phyloP scores from a whole-genome alignment of 2,329 filamentous ascomycete species.

The Atkinsonella texensis region DNA sequence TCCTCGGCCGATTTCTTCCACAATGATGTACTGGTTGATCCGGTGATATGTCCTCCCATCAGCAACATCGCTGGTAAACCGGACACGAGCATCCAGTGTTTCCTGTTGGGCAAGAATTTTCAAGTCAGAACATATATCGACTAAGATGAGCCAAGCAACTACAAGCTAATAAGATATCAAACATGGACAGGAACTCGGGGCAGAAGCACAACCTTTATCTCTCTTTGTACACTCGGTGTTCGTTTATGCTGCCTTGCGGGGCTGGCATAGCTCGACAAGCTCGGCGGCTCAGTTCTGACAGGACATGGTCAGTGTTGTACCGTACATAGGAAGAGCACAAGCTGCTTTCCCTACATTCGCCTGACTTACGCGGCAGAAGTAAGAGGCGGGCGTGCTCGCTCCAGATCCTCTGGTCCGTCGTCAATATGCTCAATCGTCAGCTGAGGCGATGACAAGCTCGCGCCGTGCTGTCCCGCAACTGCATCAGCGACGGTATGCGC shows the following conservation, averaged over 20 bases:
- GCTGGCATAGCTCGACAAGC: constrained; percentile 32
- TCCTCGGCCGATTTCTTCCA: constrained; percentile 90
- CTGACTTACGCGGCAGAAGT: constrained; percentile 30
- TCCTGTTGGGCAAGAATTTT: constrained; percentile 40
- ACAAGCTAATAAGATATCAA: neutral
- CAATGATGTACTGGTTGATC: constrained; percentile 92
- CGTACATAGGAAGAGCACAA: neutral
- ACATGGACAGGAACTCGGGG: neutral
- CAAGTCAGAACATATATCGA: neutral
- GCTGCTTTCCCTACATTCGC: neutral
- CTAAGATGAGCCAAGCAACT: neutral
- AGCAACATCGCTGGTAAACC: constrained; percentile 74
- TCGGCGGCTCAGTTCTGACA: constrained; percentile 31
- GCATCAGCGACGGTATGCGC: neutral
- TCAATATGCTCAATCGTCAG: constrained; percentile 19
- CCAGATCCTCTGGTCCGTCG: constrained; percentile 1
- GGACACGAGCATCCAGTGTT: constrained; percentile 79
- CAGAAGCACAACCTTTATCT: constrained; percentile 36
- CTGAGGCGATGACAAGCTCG: constrained; percentile 14
- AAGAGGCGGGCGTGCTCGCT: constrained; percentile 13
- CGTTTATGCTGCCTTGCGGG: constrained; percentile 46
- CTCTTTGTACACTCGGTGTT: constrained; percentile 44
- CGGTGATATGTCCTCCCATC: constrained; percentile 72
- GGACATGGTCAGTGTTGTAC: neutral
- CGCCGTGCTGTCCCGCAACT: neutral